These are phyloP conservation scores for Aspergillus sp. DNA, from an alignment of 2,329 filamentous ascomycete species.

Conservation along the genomic window DNA sequence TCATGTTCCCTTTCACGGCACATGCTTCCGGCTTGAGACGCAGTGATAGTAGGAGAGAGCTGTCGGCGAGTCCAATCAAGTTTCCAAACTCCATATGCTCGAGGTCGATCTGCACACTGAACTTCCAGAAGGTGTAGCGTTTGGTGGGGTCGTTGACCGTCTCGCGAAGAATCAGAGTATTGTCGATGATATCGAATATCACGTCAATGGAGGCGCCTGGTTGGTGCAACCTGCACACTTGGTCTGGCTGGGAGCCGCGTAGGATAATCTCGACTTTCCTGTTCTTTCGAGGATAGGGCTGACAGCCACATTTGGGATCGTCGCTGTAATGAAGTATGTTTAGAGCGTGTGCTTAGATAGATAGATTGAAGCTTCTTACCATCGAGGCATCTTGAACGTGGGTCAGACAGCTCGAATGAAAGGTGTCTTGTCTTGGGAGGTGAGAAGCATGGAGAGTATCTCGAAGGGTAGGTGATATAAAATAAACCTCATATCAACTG, in stretches of 20 bases:
- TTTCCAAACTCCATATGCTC: slow-evolving; percentile 25
- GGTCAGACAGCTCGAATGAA: no score
- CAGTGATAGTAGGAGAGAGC: slow-evolving; percentile 26
- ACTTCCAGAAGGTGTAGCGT: slow-evolving; percentile 8
- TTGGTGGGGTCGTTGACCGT: slow-evolving; percentile 12
- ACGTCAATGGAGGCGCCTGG: slow-evolving; percentile 22
- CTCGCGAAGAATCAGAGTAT: slow-evolving; percentile 22
- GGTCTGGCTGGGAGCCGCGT: slow-evolving; percentile 10
- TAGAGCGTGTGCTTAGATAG: not conserved
- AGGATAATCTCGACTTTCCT: slow-evolving; percentile 18
- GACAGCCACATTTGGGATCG: slow-evolving; percentile 22
- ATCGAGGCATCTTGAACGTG: not conserved
- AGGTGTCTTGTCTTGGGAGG: no score
- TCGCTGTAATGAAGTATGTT: slow-evolving; percentile 10
- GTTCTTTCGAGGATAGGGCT: slow-evolving; percentile 13
- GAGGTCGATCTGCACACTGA: slow-evolving; percentile 14
- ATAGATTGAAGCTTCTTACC: not conserved
- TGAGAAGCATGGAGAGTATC: not conserved
- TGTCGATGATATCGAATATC: slow-evolving; percentile 22
- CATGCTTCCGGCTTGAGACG: slow-evolving; percentile 13
- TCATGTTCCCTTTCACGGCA: slow-evolving; percentile 14
- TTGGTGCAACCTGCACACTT: slow-evolving; percentile 17
- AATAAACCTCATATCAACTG: no score
- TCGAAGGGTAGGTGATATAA: not conserved
- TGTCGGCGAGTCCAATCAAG: slow-evolving; percentile 26